Base-by-base conservation (phyloP, 139 green algal genomes). In the Coelastrella sp. region DNA sequence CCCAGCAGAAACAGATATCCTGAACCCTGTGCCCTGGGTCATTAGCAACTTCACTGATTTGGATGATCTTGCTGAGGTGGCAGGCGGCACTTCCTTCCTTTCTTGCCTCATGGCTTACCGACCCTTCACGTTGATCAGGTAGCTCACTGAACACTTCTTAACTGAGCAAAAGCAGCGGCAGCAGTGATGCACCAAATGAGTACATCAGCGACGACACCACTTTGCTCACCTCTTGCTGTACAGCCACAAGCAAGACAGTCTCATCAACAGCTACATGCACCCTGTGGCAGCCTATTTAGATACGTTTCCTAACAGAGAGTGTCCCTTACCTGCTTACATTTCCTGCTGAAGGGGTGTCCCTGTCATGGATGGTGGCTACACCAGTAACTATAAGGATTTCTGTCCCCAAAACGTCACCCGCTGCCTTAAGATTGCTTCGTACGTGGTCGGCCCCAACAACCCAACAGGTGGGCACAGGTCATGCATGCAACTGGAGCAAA, bases 311-410 rank as follows among this genome's bases (percentile, higher is more conserved):
- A 13, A 57, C 1, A 13, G 11, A 9, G 45, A 57, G 0, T 57
- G 0, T 57, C 11, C 15, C 45, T 57, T 9, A 57, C 11, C 45
- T 23, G 45, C 45, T 23, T 13, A 23, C 11, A 9, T 23, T 53
- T 8, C 11, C 8, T 53, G 8, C 45, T 53, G 45, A 8, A 53
- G 45, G 45, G 45, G 45, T 53, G 45, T 53, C 11, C 57, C 15
- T 35, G 57, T 66, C 11, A 66, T 66, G 21, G 57, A 66, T 66
- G 57, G 57, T 66, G 57, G 57, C 15, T 66, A 66, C 57, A 66
- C 57, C 57, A 32, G 11, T 32, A n/a, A 17, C 57, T 66, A 66
- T n/a, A 5, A 5, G 11, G 57, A 66, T 5, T 32, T 66, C 15
- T 66, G 57, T 17, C 57, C 57, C 7, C 57, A 9, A 9, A 66